phyloP scores from a whole-genome alignment of 495 filamentous ascomycete genomes.

The Geopyxis carbonaria region DNA sequence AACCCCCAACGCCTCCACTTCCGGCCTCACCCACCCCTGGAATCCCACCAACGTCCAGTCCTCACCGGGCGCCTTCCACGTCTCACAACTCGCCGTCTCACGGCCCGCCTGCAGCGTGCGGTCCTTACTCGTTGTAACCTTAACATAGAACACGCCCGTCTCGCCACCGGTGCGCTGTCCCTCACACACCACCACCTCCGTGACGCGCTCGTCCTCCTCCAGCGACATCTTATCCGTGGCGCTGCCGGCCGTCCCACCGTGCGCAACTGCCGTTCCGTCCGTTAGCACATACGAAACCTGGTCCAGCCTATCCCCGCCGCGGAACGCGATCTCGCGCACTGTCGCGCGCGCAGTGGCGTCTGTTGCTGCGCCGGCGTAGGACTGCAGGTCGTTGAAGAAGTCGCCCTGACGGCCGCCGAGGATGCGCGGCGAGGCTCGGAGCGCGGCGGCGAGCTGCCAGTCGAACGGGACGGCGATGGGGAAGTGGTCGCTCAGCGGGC shows the following conservation, averaged over 20 bases:
- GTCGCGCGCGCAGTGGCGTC: slow-evolving; percentile 26
- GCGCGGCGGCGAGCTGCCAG: slow-evolving; percentile 31
- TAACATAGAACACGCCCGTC: slow-evolving; percentile 2
- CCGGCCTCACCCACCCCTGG: slow-evolving; percentile 2
- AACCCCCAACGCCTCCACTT: slow-evolving; percentile 5
- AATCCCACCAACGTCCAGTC: slow-evolving; percentile 1
- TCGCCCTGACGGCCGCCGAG: slow-evolving; percentile 35
- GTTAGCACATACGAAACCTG: slow-evolving; percentile 32
- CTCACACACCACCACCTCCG: slow-evolving; percentile 1
- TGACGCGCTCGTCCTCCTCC: neutral
- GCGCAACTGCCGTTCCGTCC: slow-evolving; percentile 31
- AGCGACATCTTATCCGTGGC: slow-evolving; percentile 5
- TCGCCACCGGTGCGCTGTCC: neutral
- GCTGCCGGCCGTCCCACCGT: slow-evolving; percentile 39
- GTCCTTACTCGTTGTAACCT: neutral
- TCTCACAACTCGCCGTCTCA: neutral
- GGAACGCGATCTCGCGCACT: slow-evolving; percentile 29
- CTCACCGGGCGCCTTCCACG: neutral
- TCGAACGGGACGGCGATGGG: slow-evolving; percentile 38
- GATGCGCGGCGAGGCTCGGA: neutral
- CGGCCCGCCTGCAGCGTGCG: neutral
- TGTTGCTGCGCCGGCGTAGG: slow-evolving; percentile 7
- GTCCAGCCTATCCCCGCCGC: slow-evolving; percentile 36
- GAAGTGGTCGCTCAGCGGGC: slow-evolving; percentile 44
- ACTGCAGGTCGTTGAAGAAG: slow-evolving; percentile 40